Evolutionary conservation across 768 basidiomycete genomes (phyloP), one percentile per base, ranked within the genome.

Genomic region (Trametes villosa): DNA sequence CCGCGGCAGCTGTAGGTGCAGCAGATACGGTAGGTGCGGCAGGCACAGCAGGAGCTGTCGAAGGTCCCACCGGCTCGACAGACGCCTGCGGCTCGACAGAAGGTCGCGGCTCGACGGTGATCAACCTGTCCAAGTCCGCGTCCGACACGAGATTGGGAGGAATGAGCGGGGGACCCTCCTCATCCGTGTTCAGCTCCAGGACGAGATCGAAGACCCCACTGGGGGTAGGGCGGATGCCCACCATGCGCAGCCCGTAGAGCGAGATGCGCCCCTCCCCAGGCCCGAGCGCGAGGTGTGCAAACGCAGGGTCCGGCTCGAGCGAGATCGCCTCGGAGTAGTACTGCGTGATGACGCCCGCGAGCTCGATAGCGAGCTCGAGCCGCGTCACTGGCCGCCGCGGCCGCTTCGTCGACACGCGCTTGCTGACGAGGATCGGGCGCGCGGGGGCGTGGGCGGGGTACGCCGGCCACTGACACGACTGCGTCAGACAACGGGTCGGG

Each of bases 211-310:
- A 62, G 11, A 46, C 20, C 17, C 50, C 60, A 26, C 48, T 49
- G 9, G 48, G n/a, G n/a, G 55, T 36, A 12, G 55, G 40, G 24
- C 49, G 60, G 49, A 62, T 42, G 44, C 55, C 49, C n/a, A 57
- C 45, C 54, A 62, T 51, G 42, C 54, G 60, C 1, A 62, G 55
- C n/a, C 30, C 60, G 29, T 56, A 62, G 34, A 62, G 54, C 2
- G 60, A 53, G 40, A 57, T 51, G 22, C 55, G 54, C 3, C 60
- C 60, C 44, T 62, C 55, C 7, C 20, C 50, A 1, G 49, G 26
- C 7, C 60, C 60, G 18, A 62, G 50, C 11, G 60, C 60, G 22
- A 62, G 55, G 42, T 62, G 60, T 12, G 41, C 33, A 22, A 52
- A 62, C 4, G 26, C 60, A 2, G 55, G 54, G 0, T 33, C 41